A percentile compares a stretch with the other conserved stretches of the same genome.
These are phyloP conservation scores for Microdochium trichocladiopsis DNA, from an alignment of 2,329 filamentous ascomycete genomes.

Conservation along the genomic window DNA sequence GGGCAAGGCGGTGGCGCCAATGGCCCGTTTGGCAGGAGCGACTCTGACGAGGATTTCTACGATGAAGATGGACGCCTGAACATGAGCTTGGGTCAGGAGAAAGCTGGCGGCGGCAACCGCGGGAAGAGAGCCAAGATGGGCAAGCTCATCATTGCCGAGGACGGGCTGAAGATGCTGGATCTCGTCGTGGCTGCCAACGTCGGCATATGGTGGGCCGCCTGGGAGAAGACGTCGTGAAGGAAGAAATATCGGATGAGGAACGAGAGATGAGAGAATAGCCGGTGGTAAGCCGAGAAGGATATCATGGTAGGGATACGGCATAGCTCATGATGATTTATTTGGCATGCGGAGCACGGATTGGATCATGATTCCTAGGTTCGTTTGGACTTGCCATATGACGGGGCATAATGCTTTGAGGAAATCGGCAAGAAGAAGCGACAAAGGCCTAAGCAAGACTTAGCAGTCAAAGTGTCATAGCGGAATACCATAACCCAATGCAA, in stretches of 20 bases:
- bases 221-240: conserved; percentile 51
- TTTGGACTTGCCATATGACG: no score
- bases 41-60: conserved; percentile 28
- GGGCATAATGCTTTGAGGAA: no score
- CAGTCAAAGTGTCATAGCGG: no score
- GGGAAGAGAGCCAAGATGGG: conserved; percentile 88
- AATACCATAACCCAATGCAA: no score
- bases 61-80: conserved; percentile 48
- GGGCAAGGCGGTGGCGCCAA: no score
- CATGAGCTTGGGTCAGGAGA: conserved; percentile 71
- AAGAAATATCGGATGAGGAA: no score
- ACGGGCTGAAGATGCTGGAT: conserved; percentile 94
- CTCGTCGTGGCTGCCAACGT: conserved; percentile 85
- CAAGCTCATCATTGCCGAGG: conserved; percentile 83
- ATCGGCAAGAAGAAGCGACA: no score
- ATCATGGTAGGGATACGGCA: no score
- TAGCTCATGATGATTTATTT: no score
- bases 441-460: no score
- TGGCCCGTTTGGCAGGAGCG: conserved; percentile 3
- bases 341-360: no score
- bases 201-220: conserved; percentile 88
- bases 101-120: conserved; percentile 76
- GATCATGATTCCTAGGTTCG: no score
- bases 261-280: background rate
- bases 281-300: background rate